Evolutionary conservation across 2,329 filamentous ascomycete genomes (phyloP), one percentile per base, ranked within the genome.

Genomic region (Chlorencoelia australis): DNA sequence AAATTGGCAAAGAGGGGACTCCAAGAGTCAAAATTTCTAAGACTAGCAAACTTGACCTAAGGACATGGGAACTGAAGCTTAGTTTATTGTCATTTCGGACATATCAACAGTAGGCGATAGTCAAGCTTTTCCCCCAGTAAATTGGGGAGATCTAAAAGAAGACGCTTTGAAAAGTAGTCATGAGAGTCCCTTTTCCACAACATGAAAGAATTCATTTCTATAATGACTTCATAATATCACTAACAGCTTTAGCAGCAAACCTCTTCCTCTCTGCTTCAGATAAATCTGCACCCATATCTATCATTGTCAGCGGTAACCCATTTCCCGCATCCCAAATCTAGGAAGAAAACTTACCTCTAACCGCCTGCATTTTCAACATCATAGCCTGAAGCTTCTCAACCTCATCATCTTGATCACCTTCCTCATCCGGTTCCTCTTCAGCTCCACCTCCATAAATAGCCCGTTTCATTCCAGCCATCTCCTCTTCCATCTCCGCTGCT

Each of bases 291-390:
- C 68, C 73, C 44, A 73, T 66, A 36, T 80, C 75, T 51, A 66
- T 60, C 24, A 9, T 18, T n/a, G 26, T 53, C 25, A 53, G 45
- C 16, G n/a, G 16, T 2, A 5, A n/a, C n/a, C n/a, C n/a, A 11
- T 19, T 17, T 14, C 30, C 19, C 5, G 3, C 7, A 16, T 10
- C 15, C 10, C 9, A 15, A 8, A 11, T 25, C 27, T 7, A 9
- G 7, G 4, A 3, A 21, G 11, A 7, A 26, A 8, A 46, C 50
- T 42, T 37, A 56, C 55, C 55, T 53, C 49, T 50, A 7, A 73
- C 73, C 2, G 73, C 73, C 56, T 75, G 72, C 42, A 82, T 59
- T 55, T 72, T 78, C 33, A 65, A 59, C 72, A 82, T 79, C 68
- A 81, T 72, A 34, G 61, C 59, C 49, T 79, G 74, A 19, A 82